Percentiles rank a stretch among this genome's conserved stretches.
phyloP scores from a whole-genome alignment of 2,329 filamentous ascomycete species.

The Cercospora sp. region DNA sequence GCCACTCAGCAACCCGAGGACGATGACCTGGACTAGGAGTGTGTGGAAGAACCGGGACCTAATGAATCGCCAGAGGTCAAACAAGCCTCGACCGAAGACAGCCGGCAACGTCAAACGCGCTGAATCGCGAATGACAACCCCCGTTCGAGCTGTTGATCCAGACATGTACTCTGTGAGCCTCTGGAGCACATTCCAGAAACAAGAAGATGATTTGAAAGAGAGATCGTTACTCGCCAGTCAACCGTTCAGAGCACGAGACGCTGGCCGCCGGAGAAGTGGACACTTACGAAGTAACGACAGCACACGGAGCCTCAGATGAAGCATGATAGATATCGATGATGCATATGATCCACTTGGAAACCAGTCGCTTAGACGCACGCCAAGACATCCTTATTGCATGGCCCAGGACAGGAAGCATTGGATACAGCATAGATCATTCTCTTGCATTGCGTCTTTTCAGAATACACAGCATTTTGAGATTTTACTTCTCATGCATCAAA shows the following conservation, averaged over 20 bases:
- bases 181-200: not conserved
- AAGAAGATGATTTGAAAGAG: not conserved
- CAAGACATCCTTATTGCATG: not conserved
- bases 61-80: not conserved
- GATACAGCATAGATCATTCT: not conserved
- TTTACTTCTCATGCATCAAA: not conserved
- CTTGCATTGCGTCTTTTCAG: not conserved
- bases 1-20: not conserved
- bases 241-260: not conserved
- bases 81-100: not conserved
- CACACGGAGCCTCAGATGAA: not conserved
- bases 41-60: not conserved
- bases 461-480: not conserved
- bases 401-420: not conserved
- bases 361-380: not conserved
- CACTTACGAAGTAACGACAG: not conserved
- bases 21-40: constrained; percentile 1
- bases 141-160: not conserved
- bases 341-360: not conserved
- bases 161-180: not conserved
- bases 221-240: not conserved
- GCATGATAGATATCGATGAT: not conserved
- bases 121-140: not conserved
- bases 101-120: not conserved
- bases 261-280: not conserved